Percentiles rank a stretch among this genome's conserved stretches.
Conservation (phyloP, 768 basidiomycete species). For the Mycena crocata region DNA sequence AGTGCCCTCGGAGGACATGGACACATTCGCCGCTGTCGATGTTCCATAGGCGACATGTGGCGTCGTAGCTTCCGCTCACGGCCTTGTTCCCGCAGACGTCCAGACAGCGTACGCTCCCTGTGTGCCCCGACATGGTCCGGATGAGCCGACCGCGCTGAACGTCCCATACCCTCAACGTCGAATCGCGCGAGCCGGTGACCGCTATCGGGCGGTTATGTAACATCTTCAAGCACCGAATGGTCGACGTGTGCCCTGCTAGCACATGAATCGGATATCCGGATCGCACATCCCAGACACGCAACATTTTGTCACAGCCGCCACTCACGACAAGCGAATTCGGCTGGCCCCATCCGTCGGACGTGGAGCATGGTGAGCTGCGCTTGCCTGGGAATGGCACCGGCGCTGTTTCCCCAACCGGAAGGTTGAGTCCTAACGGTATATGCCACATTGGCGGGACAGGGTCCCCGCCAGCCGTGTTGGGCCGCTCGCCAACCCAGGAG, state of each 20-base stretch:
- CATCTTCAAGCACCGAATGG: slow-evolving; percentile 91
- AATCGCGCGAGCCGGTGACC: slow-evolving; percentile 90
- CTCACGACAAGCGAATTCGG: slow-evolving; percentile 85
- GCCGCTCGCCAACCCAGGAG: slow-evolving; percentile 39
- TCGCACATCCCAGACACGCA: slow-evolving; percentile 93
- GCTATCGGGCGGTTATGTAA: slow-evolving; percentile 90
- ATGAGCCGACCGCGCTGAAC: slow-evolving; percentile 81
- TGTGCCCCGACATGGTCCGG: slow-evolving; percentile 80
- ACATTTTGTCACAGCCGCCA: slow-evolving; percentile 91
- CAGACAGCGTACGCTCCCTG: slow-evolving; percentile 84
- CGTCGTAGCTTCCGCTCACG: slow-evolving; percentile 95
- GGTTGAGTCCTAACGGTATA: slow-evolving; percentile 59
- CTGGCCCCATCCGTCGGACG: slow-evolving; percentile 92
- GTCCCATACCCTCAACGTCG: slow-evolving; percentile 92
- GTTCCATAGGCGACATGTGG: slow-evolving; percentile 91
- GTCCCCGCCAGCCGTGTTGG: slow-evolving; percentile 5
- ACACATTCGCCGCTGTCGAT: slow-evolving; percentile 90
- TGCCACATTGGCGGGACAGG: slow-evolving; percentile 55
- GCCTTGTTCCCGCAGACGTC: slow-evolving; percentile 87
- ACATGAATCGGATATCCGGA: slow-evolving; percentile 90
- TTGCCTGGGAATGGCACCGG: slow-evolving; percentile 42
- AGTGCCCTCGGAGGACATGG: slow-evolving; percentile 84
- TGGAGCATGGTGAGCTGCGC: slow-evolving; percentile 67
- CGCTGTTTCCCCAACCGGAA: slow-evolving; percentile 34
- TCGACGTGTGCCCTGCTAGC: slow-evolving; percentile 87